A percentile compares a stretch with the other conserved stretches of the same genome.
Evolutionary conservation across 169 alveolate genomes (phyloP).

Genomic region (Perkinsus olseni): DNA sequence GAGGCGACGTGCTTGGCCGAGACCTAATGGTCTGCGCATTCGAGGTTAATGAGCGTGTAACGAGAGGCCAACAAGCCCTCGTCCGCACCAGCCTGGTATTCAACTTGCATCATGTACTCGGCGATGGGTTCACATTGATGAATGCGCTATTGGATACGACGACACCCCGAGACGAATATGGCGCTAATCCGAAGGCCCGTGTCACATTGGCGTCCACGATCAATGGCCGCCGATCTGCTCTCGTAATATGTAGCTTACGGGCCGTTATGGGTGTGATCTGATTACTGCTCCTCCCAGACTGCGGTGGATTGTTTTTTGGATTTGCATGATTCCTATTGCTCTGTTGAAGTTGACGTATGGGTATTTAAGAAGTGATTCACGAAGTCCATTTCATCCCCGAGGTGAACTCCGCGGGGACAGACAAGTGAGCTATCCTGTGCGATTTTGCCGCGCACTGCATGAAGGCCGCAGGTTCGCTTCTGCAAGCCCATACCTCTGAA

Average conservation of each 20-base stretch:
- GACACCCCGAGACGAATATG: neutral
- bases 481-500: neutral
- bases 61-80: no score
- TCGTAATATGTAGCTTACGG: neutral
- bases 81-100: neutral
- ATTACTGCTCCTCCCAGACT: neutral
- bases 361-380: neutral
- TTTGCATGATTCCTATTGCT: neutral
- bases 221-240: neutral
- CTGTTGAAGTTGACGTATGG: neutral
- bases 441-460: neutral
- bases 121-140: neutral
- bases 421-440: neutral
- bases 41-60: no score
- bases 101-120: neutral
- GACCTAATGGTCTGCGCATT: neutral
- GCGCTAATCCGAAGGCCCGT: neutral
- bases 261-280: neutral
- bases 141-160: neutral
- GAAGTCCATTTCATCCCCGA: neutral
- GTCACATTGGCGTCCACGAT: neutral
- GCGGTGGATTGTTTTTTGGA: neutral
- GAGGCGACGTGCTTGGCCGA: neutral
- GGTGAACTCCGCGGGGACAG: neutral
- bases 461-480: neutral